Evolutionary conservation across 768 basidiomycete genomes (phyloP), one percentile per base, ranked within the genome.

Genomic region (Auricularia auricula-judae): DNA sequence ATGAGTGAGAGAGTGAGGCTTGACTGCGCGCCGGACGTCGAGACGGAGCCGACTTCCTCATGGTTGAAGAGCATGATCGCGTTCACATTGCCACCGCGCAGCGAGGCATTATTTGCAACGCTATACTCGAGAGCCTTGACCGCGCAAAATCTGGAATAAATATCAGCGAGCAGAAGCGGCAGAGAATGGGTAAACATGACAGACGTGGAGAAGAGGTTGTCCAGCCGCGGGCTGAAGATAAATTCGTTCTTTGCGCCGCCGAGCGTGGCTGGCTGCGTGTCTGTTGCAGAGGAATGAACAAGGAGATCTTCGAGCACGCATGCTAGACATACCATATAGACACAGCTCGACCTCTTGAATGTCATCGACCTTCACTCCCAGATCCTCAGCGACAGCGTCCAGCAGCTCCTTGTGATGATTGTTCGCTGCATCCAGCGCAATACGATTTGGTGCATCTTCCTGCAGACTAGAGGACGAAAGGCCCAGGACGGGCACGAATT

Each of bases 261-360:
- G 5, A 95, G 78, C 34, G 81, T 80, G 0, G 92, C 85, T 8
- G 89, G 89, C 67, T 98, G 93, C 1, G 86, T 88, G 69, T 98
- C 96, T 59, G 34, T 59, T 18, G 23, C 56, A 29, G 23, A 8
- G 5, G 11, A 10, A 18, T 21, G 8, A 59, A n/a, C 56, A 34
- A 35, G n/a, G 10, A 7, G 53, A 54, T n/a, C 7, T 18, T 29
- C 56, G 56, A 2, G 23, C 56, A 51, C 11, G 21, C 7, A 23
- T 21, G 8, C 8, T 7, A 23, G 4, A 7, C 56, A 33, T 33
- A 59, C 56, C 56, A 36, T 47, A 68, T 16, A 72, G 87, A 53
- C 71, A 92, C 88, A 99, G 77, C 74, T 99, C 97, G 72, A 99
- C 98, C 74, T 98, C 96, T 69, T 93, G 86, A 62, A 99, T 95